A percentile compares a stretch with the other conserved stretches of the same genome.
These are phyloP conservation scores for Emergomyces africanus DNA, from an alignment of 2,329 filamentous ascomycete species.

Conservation along the genomic window DNA sequence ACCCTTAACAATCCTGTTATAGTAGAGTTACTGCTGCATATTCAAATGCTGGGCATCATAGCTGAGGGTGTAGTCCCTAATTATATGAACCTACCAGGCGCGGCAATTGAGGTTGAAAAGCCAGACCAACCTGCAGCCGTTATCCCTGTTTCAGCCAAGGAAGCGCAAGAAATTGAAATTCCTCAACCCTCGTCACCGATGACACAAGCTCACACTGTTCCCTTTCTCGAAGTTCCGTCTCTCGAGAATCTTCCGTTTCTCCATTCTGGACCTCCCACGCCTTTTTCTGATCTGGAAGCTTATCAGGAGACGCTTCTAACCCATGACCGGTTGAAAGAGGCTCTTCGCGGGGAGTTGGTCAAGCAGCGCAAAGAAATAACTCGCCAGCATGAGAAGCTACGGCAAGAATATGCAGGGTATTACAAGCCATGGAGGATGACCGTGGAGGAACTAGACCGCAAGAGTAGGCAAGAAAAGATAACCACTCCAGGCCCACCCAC, in stretches of 20 bases:
- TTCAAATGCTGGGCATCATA: slow-evolving; percentile 34
- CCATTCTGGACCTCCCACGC: slow-evolving; percentile 28
- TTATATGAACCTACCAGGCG: slow-evolving; percentile 15
- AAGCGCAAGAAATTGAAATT: slow-evolving; percentile 13
- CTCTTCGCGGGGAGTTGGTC: slow-evolving; percentile 26
- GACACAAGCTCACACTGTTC: slow-evolving; percentile 7
- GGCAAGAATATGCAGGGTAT: slow-evolving; percentile 27
- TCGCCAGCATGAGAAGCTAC: slow-evolving; percentile 27
- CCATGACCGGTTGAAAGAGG: slow-evolving; percentile 27
- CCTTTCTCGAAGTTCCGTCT: slow-evolving; percentile 19
- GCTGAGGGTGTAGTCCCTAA: slow-evolving; percentile 22
- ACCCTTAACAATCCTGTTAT: slow-evolving; percentile 31
- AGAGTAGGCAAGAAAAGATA: slow-evolving; percentile 25
- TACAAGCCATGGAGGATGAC: slow-evolving; percentile 35
- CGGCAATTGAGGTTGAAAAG: slow-evolving; percentile 13
- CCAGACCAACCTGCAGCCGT: slow-evolving; percentile 8
- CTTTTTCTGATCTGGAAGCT: slow-evolving; percentile 33
- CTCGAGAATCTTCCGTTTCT: slow-evolving; percentile 36
- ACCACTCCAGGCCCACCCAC: slow-evolving; percentile 26
- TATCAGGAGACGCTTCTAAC: slow-evolving; percentile 29
- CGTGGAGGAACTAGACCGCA: slow-evolving; percentile 31
- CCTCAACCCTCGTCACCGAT: slow-evolving; percentile 1
- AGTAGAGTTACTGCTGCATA: slow-evolving; percentile 28
- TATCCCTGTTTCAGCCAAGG: slow-evolving; percentile 14
- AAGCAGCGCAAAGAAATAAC: slow-evolving; percentile 27